Base-by-base conservation (phyloP, 1,284 basidiomycete genomes). In the Ganoderma multipileum region DNA sequence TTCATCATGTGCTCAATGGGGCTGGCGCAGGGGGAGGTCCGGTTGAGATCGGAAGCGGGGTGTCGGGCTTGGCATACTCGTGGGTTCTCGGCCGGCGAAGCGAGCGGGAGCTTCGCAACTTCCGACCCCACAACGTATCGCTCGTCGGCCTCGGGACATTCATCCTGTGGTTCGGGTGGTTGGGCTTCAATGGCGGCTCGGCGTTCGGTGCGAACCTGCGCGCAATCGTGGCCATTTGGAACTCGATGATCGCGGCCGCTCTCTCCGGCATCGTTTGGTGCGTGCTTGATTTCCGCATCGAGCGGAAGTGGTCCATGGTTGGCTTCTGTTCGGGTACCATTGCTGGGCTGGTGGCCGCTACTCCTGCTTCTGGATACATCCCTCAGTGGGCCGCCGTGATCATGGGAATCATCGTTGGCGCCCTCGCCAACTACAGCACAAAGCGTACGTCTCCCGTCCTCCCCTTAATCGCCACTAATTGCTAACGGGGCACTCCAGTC, bases 51-150 rank as follows among this genome's bases (percentile, higher is more conserved):
- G 93, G 93, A 61, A 96, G 94, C 67, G 96, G 96, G 59, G 89
- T 95, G 58, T 91, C 90, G 38, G 95, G 95, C 54, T 85, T 97
- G 59, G 95, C 95, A 0, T 96, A 93, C 81, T 92, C 95, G n/a
- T 95, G 90, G 92, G 88, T 91, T 33, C 84, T 94, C 64, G 92
- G 92, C 28, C 87, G 87, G 38, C 84, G 92, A 63, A 88, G 90
- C 78, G 92, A 96, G 70, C 91, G 91, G 55, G 93, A 97, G 76
- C 83, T 95, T 30, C 83, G 95, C 73, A 92, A 96, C 76, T 98
- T 96, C 85, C 90, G 95, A 71, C 96, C 96, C 11, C 95, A 97
- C 80, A 98, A 97, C 78, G 95, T 98, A 23, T 92, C 92, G 39
- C 84, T 96, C 80, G 94, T 98, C 75, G 91, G 91, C 66, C 88